Evolutionary conservation across 148 eudicot species (phyloP), one percentile per base, ranked within the genome.

Genomic region (Rhododendron mucronatum): DNA sequence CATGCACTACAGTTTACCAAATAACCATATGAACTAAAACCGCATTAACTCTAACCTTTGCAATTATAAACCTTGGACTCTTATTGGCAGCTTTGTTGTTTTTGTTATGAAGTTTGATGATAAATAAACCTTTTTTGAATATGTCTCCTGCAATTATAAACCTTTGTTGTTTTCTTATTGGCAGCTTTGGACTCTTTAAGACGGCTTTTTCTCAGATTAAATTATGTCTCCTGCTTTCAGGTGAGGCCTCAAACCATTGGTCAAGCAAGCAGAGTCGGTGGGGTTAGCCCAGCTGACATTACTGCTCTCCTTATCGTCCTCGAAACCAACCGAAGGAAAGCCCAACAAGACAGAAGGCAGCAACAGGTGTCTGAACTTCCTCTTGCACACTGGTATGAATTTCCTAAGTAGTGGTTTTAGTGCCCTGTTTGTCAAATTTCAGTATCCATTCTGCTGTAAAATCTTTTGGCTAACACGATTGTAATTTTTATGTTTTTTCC

Each of bases 231-330:
- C 18, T 81, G 50, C 26, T 30, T 81, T 55, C 93, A 96, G 99
- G 94, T 97, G 75, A 94, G 94, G 87, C 99, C 99, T 48, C 96
- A 97, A 87, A 97, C 99, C 11, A 91, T 97, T 28, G 99, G 99
- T 69, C 99, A 97, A 89, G 99, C 98, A 53, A 93, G 96, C 86
- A 91, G 98, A 93, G 98, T 95, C 8, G 99, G 96, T 47, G 99
- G 98, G 50, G 98, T 97, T 63, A 97, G 91, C 91, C 98, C 99
- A 44, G 98, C 99, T 86, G 99, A 97, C 88, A 91, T 95, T 71
- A 97, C 98, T 41, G 94, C 98, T 55, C 94, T 97, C 65, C 91
- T 97, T 71, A 95, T 97, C 85, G 89, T 94, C 89, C 90, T 95
- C 63, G 98, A 97, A 90, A 87, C 94, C 41, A 94, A 92, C 73